A percentile compares a stretch with the other conserved stretches of the same genome.
Conservation (phyloP, 495 filamentous ascomycete species). For the Penicillium silybi region DNA sequence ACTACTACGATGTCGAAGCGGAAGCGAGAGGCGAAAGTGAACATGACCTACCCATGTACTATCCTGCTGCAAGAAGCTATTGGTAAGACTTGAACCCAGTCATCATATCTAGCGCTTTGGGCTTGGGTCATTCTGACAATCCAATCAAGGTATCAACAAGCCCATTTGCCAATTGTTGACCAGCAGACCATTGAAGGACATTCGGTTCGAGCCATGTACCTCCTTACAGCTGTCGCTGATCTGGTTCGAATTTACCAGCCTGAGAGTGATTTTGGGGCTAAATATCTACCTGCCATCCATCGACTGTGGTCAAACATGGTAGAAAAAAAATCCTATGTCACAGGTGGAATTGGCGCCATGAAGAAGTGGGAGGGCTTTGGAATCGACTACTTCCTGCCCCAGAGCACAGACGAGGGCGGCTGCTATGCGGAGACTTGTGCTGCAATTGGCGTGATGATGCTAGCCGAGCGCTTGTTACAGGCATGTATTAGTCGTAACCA, state of each 20-base stretch:
- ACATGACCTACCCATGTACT: constrained; percentile 40
- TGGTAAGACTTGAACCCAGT: no score
- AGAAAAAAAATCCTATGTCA: constrained; percentile 56
- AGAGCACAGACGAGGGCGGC: constrained; percentile 54
- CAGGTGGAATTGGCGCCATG: constrained; percentile 57
- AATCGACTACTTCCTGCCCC: constrained; percentile 54
- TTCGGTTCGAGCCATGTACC: constrained; percentile 58
- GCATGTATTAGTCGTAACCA: constrained; percentile 11
- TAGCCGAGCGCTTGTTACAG: constrained; percentile 51
- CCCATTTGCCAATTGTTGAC: constrained; percentile 50
- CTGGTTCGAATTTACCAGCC: constrained; percentile 23
- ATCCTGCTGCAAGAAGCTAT: constrained; percentile 29
- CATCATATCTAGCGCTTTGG: no score
- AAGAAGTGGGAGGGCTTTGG: constrained; percentile 62
- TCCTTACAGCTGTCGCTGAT: constrained; percentile 40
- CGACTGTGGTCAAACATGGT: constrained; percentile 57
- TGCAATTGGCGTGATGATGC: constrained; percentile 57
- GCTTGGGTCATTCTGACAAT: no score
- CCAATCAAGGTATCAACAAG: constrained; percentile 36
- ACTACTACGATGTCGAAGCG: constrained; percentile 52
- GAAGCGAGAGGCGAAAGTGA: constrained; percentile 47
- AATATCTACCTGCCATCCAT: constrained; percentile 28
- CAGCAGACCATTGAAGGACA: constrained; percentile 56
- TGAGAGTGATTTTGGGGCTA: constrained; percentile 17
- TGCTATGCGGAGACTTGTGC: constrained; percentile 63